Evolutionary conservation across 441 rosid genomes (phyloP).

Genomic region (Gossypium gossypioides): DNA sequence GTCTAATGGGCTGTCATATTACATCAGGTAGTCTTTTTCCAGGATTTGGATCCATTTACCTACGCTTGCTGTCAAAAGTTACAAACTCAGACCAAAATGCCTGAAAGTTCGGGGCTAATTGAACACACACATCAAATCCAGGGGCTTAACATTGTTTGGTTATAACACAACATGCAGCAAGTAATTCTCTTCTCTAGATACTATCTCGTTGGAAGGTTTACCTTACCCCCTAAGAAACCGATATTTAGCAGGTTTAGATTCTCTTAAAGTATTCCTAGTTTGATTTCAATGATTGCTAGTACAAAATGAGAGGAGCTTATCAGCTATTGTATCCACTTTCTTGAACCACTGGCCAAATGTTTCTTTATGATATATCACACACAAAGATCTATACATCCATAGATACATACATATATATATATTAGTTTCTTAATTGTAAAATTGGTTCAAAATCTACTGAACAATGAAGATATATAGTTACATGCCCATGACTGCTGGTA

Average conservation of each 20-base stretch:
- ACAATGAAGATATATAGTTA: background rate
- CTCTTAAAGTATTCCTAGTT: background rate
- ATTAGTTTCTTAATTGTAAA: background rate
- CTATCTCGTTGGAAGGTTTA: background rate
- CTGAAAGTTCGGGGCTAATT: background rate
- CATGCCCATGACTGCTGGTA: background rate
- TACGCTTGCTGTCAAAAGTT: background rate
- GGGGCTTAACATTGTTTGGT: too few species aligned
- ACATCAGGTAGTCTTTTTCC: background rate
- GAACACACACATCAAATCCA: background rate
- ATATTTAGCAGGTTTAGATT: background rate
- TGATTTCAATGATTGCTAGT: background rate
- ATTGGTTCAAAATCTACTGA: background rate
- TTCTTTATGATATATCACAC: background rate
- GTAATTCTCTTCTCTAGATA: background rate
- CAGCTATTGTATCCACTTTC: background rate
- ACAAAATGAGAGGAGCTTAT: background rate
- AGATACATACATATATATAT: background rate
- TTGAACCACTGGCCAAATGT: background rate
- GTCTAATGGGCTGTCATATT: too few species aligned
- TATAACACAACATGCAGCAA: too few species aligned
- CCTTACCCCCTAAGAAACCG: background rate
- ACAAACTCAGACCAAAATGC: background rate
- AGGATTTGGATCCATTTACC: background rate
- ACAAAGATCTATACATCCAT: background rate